These are phyloP conservation scores for Oldenlandia corymbosa DNA, from an alignment of 257 asterid genomes.

Conservation along the genomic window DNA sequence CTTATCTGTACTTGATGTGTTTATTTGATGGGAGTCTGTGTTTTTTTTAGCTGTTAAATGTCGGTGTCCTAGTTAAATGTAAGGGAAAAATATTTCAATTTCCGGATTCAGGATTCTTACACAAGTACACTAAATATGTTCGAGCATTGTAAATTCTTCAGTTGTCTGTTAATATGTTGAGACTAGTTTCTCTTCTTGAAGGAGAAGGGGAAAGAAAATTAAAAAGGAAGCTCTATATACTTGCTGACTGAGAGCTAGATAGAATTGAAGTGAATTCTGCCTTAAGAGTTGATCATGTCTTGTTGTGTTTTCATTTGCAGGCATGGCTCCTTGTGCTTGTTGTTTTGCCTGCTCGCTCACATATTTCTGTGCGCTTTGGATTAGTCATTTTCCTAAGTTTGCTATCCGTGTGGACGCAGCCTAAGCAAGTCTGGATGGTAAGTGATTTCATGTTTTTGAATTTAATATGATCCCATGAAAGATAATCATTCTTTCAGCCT, in stretches of 20 bases:
- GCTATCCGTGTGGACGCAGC: conserved; percentile 68
- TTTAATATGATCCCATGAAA: background rate
- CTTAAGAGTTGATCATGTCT: background rate
- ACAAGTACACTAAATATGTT: background rate
- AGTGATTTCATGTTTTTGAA: conserved; percentile 5
- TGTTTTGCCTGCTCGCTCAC: conserved; percentile 77
- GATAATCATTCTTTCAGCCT: background rate
- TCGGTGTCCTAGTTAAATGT: background rate
- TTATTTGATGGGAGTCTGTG: background rate
- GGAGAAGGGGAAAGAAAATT: background rate
- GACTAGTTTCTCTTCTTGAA: conserved; percentile 5
- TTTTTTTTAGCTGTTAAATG: background rate
- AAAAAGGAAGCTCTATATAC: background rate
- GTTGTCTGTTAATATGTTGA: background rate
- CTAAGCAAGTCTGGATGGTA: conserved; percentile 91
- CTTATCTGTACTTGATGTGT: background rate
- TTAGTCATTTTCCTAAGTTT: conserved; percentile 55
- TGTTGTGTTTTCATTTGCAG: conserved; percentile 32
- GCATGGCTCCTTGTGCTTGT: conserved; percentile 88
- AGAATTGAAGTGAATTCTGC: conserved; percentile 4
- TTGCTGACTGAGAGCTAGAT: background rate
- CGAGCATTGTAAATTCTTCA: background rate
- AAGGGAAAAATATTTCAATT: background rate
- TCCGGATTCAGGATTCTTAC: background rate
- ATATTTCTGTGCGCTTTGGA: conserved; percentile 51